Base-by-base conservation (phyloP, 495 filamentous ascomycete species). In the Neurospora sp. region DNA sequence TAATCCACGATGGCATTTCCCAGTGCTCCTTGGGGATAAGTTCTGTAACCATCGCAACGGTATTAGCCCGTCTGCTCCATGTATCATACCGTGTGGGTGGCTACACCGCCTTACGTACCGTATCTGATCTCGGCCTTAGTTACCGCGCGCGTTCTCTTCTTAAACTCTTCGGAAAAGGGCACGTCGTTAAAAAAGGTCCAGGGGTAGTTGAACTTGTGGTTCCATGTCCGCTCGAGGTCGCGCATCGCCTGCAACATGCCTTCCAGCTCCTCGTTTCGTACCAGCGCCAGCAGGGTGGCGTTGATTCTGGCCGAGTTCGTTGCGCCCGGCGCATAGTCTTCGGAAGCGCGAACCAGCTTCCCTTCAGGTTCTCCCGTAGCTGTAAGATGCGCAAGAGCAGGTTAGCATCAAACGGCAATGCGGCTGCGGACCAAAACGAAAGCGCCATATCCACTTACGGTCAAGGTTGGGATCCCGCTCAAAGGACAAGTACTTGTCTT, bases 121-220 rank as follows among this genome's bases (percentile, higher is more conserved):
- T 96, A 99, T 79, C 85, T 83, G 77, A 90, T 90, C 79, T 93
- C 88, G 22, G 94, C 96, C 75, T 96, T 97, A 5, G 94, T 98
- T 72, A 85, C 88, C 35, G 88, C 90, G 76, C 86, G 83, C 8
- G 94, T 98, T 80, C 83, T 85, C 76, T 83, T 83, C 84, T 97
- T 98, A 85, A 99, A 99, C 78, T 98, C 94, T 42, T 93, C 90
- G 16, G 91, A 88, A 80, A 99, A 99, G 16, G 91, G 92, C 39
- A 90, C 90, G 78, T 99, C 96, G 83, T 99, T 99, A 85, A 99
- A 94, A 82, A 99, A 98, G 68, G 94, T 98, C 91, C 96, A 99
- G 18, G 96, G 96, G 81, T 98, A 99, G 83, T 99, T 98, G 87
- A 98, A 99, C 79, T 98, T 99, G 84, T 89, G 86, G 80, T 99